Evolutionary conservation across 768 basidiomycete genomes (phyloP).

Genomic region (Auricularia sp.): DNA sequence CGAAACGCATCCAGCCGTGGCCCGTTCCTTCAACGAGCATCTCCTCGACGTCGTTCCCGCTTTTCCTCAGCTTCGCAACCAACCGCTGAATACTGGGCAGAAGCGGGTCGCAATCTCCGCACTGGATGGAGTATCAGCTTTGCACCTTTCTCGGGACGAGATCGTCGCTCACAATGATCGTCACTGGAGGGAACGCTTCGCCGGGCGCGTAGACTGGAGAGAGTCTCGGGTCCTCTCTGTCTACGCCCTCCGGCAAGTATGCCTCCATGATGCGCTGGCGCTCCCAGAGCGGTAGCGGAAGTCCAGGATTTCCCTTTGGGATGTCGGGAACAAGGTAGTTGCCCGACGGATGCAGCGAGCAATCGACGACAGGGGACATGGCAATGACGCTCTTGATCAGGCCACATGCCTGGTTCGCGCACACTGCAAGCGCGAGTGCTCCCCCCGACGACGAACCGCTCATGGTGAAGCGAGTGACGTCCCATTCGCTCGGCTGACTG

Average conservation of each 20-base stretch:
- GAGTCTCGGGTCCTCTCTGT: background rate
- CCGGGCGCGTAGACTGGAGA: background rate
- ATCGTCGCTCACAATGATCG: background rate
- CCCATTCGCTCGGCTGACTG: background rate
- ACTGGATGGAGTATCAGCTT: background rate
- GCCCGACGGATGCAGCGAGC: background rate
- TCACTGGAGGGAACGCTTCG: background rate
- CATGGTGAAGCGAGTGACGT: constrained; percentile 1
- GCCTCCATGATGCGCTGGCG: background rate
- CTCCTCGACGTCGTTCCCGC: background rate
- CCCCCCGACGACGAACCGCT: constrained; percentile 3
- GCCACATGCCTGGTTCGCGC: background rate
- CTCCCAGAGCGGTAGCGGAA: background rate
- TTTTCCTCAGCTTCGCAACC: background rate
- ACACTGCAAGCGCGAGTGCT: constrained; percentile 2
- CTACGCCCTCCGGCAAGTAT: background rate
- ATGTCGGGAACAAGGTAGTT: background rate
- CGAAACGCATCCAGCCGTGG: background rate
- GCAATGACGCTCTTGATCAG: constrained; percentile 4
- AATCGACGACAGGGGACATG: constrained; percentile 2
- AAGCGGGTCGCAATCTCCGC: background rate
- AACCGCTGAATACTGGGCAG: background rate
- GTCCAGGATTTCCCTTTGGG: background rate
- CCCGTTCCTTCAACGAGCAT: background rate
- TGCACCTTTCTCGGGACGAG: background rate